Percentiles rank a stretch among this genome's conserved stretches.
Evolutionary conservation across 179 eudicot genomes (phyloP).

Genomic region (Monotropa hypopitys): DNA sequence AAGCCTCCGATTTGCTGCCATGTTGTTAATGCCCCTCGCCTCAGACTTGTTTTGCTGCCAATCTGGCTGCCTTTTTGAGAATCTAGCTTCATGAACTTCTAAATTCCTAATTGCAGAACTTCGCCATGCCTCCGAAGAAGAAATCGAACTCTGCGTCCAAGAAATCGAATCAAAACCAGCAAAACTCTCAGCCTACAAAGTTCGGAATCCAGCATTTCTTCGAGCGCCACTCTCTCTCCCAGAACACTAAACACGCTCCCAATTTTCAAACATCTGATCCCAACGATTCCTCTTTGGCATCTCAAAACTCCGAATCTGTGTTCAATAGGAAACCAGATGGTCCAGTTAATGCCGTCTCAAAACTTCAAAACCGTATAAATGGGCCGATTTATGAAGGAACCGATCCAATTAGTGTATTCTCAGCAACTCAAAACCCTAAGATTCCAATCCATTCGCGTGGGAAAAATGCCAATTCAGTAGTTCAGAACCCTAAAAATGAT

Average conservation of each 20-base stretch:
- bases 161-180: conserved; percentile 38
- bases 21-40: too few species aligned
- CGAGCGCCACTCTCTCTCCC: conserved; percentile 44
- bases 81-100: neutral
- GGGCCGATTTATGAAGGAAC: neutral
- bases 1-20: too few species aligned
- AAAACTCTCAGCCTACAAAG: conserved; percentile 47
- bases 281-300: neutral
- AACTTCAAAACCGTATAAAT: conserved; percentile 7
- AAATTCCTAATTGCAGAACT: neutral
- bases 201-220: conserved; percentile 93
- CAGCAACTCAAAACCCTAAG: conserved; percentile 12
- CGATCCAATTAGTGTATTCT: neutral
- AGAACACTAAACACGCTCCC: conserved; percentile 12
- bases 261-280: neutral
- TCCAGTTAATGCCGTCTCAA: neutral
- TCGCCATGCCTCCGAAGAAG: conserved; percentile 64
- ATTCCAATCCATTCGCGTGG: neutral
- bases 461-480: neutral
- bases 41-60: neutral
- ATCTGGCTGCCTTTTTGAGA: neutral
- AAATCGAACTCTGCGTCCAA: conserved; percentile 39
- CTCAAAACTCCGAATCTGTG: neutral
- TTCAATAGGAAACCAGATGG: neutral
- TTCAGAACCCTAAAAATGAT: conserved; percentile 13